Base-by-base conservation (phyloP, 805 yeast species). In the Cyberlindnera mrakii region DNA sequence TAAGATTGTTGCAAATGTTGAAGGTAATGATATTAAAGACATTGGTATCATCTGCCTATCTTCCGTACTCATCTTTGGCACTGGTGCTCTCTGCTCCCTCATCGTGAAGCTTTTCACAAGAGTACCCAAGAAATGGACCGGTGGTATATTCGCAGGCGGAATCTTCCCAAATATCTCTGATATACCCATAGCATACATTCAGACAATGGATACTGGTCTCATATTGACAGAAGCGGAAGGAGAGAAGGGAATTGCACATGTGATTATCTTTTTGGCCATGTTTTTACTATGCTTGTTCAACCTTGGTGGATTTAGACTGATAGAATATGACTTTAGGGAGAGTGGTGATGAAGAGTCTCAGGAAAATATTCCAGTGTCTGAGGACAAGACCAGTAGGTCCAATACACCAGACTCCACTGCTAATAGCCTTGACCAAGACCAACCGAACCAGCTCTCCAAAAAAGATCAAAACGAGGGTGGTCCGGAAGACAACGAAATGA, bases 221-320 rank as follows among this genome's bases (percentile, higher is more conserved):
- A 59, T 67, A 3, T 72, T 75, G 49, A 55, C 68, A 1, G 29
- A 52, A 1, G 58, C 47, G 3, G 67, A 72, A 42, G 77, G 73
- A 15, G 58, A 65, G 39, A 65, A 62, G 49, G 80, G 80, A 5
- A 77, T 74, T 31, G 78, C 80, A 4, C 70, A 11, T 40, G 46
- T 68, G 74, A 33, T 33, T 13, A 39, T 33, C 31, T 59, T 66
- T 71, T 37, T 70, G 69, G 49, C 55, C 65, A 30, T 71, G 77
- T 15, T 51, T 70, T 2, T 87, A 31, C 68, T 85, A 35, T 63
- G 75, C 53, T 78, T 84, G 64, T 86, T 87, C 73, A 82, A 85
- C 54, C 63, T 84, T 35, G 96, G 96, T 2, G 75, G 85, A 42
- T 82, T 81, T 63, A 71, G 79, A 47, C 62, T 89, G 42, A 69